Base-by-base conservation (phyloP, 129 eudicot species). In the Pittosporum tobira region DNA sequence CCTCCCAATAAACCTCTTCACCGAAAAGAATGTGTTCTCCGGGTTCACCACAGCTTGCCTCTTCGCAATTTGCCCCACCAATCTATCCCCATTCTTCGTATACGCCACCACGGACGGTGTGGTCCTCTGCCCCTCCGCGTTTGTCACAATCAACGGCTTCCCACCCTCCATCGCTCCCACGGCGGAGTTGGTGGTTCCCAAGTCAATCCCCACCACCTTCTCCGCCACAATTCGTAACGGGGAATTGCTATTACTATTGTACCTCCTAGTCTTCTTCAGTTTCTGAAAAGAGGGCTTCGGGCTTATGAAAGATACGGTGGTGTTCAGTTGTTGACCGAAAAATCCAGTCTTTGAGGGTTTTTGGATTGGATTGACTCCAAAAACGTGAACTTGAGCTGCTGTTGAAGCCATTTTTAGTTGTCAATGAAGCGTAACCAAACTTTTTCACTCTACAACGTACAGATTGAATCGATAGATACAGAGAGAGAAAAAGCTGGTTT, bases 101-200 rank as follows among this genome's bases (percentile, higher is more conserved):
- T 83, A 86, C 52, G 95, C 98, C 52, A 90, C 98, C 3, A 90
- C 98, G 5, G 98, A 90, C 28, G 98, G 98, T 57, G 95, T 90
- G 13, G 98, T 90, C 48, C 98, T 58, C 78, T 86, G 94, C 1
- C 98, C 98, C 67, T 86, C 98, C 12, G 85, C 88, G 68, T 85
- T 86, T 1, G 98, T 80, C 3, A 90, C 89, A 10, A 90, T 90
- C 3, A 84, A 78, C 4, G 98, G 98, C 71, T 90, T 86, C 34
- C 98, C 98, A 1, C 95, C 98, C 56, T 90, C 98, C 95, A 90
- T 90, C 0, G 95, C 98, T 9, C 95, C 98, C 8, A 90, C 95
- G 0, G 98, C 98, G 0, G 98, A 90, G 27, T 90, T 90, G 2
- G 98, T 90, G 0, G 98, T 90, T 6, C 98, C 98, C 3, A 90